phyloP scores from a whole-genome alignment of 2,329 filamentous ascomycete genomes.

The Gnomoniopsis sp. region DNA sequence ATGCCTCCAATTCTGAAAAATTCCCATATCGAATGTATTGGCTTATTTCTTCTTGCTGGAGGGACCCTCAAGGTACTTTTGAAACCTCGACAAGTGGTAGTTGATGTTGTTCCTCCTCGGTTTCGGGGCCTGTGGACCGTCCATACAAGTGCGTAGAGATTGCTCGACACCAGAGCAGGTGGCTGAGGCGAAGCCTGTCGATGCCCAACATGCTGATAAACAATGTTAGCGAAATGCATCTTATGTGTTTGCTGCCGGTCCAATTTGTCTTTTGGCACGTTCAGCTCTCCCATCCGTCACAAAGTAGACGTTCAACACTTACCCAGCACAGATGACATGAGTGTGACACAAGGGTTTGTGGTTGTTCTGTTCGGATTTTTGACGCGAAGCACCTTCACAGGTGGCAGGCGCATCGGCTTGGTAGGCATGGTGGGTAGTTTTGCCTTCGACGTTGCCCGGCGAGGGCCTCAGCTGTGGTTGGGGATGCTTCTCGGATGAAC shows the following conservation, averaged over 20 bases:
- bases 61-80: slow-evolving; percentile 59
- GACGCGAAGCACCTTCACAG: slow-evolving; percentile 52
- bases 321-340: slow-evolving; percentile 59
- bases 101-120: slow-evolving; percentile 76
- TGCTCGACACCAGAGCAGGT: slow-evolving; percentile 59
- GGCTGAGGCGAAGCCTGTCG: slow-evolving; percentile 63
- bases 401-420: slow-evolving; percentile 42
- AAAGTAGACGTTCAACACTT: slow-evolving; percentile 25
- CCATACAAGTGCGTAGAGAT: slow-evolving; percentile 70
- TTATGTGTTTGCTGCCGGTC: neutral
- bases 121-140: slow-evolving; percentile 58
- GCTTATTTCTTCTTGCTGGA: slow-evolving; percentile 45
- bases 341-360: slow-evolving; percentile 50
- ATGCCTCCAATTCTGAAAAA: neutral
- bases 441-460: slow-evolving; percentile 11
- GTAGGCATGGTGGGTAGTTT: slow-evolving; percentile 2
- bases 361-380: slow-evolving; percentile 47
- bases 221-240: slow-evolving; percentile 6
- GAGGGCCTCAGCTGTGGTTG: slow-evolving; percentile 9
- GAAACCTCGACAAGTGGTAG: slow-evolving; percentile 81
- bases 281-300: neutral
- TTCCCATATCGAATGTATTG: neutral
- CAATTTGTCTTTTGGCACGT: neutral
- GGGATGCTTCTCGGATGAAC: neutral
- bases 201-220: slow-evolving; percentile 74